These are phyloP conservation scores for Polyporus arcularius DNA, from an alignment of 768 basidiomycete genomes.

Conservation along the genomic window DNA sequence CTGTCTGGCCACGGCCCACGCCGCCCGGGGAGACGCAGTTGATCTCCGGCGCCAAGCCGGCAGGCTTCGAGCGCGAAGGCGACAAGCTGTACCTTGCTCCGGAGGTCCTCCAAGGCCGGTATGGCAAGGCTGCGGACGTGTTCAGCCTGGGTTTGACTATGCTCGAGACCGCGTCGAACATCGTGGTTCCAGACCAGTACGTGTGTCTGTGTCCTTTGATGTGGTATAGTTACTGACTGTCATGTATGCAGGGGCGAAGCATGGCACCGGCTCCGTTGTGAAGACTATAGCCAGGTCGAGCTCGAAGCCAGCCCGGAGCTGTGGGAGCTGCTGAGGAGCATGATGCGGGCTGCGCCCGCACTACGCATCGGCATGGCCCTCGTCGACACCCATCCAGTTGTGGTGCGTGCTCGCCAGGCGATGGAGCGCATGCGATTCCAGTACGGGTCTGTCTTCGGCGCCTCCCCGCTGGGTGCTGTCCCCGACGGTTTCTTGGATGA, in stretches of 20 bases:
- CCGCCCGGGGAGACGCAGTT: slow-evolving; percentile 31
- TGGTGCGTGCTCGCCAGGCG: slow-evolving; percentile 57
- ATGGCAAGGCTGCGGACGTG: slow-evolving; percentile 93
- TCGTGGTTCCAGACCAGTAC: slow-evolving; percentile 95
- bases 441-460: slow-evolving; percentile 49
- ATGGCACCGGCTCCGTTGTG: slow-evolving; percentile 90
- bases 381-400: slow-evolving; percentile 62
- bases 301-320: slow-evolving; percentile 66
- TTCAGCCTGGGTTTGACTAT: slow-evolving; percentile 98
- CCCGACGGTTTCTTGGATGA: slow-evolving; percentile 64
- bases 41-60: slow-evolving; percentile 17
- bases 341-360: slow-evolving; percentile 76
- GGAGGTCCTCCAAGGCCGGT: slow-evolving; percentile 89
- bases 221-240: slow-evolving; percentile 14
- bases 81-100: slow-evolving; percentile 97
- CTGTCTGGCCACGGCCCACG: slow-evolving; percentile 74
- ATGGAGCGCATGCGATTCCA: slow-evolving; percentile 57
- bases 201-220: slow-evolving; percentile 35
- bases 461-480: slow-evolving; percentile 66
- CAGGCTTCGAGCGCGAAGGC: slow-evolving; percentile 87
- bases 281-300: slow-evolving; percentile 89
- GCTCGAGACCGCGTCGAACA: slow-evolving; percentile 93
- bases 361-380: slow-evolving; percentile 56
- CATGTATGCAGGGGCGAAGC: slow-evolving; percentile 70
- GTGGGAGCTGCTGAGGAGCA: slow-evolving; percentile 63